Conservation (phyloP, 805 yeast species). For the Scheffersomyces lignosus region DNA sequence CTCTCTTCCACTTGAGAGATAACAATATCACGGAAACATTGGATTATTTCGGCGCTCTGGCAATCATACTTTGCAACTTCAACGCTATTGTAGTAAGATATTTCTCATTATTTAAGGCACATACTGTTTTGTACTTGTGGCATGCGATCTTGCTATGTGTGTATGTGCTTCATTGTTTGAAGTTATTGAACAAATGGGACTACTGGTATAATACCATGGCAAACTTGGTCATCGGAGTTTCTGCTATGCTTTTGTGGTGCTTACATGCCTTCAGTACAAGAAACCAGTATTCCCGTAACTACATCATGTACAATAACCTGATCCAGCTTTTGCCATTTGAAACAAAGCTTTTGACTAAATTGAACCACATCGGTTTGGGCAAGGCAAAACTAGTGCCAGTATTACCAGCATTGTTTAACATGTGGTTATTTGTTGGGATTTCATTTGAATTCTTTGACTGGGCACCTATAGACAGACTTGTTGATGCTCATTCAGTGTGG, state of each 20-base stretch:
- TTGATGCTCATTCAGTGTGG: slow-evolving; percentile 96
- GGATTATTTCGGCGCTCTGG: slow-evolving; percentile 44
- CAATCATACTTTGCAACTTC: slow-evolving; percentile 35
- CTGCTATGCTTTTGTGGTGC: slow-evolving; percentile 33
- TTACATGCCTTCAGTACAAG: slow-evolving; percentile 26
- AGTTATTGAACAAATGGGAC: slow-evolving; percentile 35
- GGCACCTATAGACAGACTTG: slow-evolving; percentile 36
- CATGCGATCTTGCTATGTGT: slow-evolving; percentile 17
- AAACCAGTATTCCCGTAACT: slow-evolving; percentile 12
- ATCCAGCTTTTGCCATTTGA: slow-evolving; percentile 40
- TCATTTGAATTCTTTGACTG: slow-evolving; percentile 38
- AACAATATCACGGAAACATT: slow-evolving; percentile 36
- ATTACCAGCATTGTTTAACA: slow-evolving; percentile 34
- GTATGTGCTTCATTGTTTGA: slow-evolving; percentile 27
- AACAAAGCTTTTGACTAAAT: slow-evolving; percentile 31
- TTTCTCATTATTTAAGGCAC: slow-evolving; percentile 23
- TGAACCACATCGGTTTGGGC: slow-evolving; percentile 27
- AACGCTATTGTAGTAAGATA: slow-evolving; percentile 33
- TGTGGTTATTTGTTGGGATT: slow-evolving; percentile 32
- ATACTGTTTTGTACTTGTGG: slow-evolving; percentile 11
- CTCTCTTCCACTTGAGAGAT: slow-evolving; percentile 41
- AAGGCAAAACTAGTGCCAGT: slow-evolving; percentile 31
- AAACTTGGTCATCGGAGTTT: slow-evolving; percentile 32
- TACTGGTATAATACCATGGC: slow-evolving; percentile 36
- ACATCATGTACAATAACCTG: slow-evolving; percentile 31